A percentile compares a stretch with the other conserved stretches of the same genome.
Conservation (phyloP, 768 basidiomycete species). For the Cystobasidium onofrii region DNA sequence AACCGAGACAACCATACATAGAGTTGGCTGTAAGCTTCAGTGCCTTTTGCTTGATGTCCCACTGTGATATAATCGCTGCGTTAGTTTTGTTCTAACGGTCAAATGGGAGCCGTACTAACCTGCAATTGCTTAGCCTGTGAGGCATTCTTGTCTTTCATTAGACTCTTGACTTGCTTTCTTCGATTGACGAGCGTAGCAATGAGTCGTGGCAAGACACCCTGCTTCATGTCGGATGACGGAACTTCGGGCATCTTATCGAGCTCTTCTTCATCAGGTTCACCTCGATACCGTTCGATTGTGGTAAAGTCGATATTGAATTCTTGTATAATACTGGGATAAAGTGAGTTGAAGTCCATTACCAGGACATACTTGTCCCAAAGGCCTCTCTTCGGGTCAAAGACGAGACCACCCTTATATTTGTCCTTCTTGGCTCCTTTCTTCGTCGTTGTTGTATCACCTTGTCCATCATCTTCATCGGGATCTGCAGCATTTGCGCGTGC, state of each 20-base stretch:
- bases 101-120: conserved; percentile 50
- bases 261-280: conserved; percentile 48
- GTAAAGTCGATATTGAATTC: conserved; percentile 99
- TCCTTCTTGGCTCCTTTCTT: conserved; percentile 53
- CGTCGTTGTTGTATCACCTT: conserved; percentile 46
- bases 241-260: conserved; percentile 87
- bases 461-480: conserved; percentile 51
- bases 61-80: conserved; percentile 50
- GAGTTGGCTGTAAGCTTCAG: conserved; percentile 97
- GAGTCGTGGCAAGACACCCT: conserved; percentile 90
- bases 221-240: conserved; percentile 59
- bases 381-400: conserved; percentile 90
- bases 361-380: conserved; percentile 94
- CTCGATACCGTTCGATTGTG: conserved; percentile 60
- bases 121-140: conserved; percentile 70
- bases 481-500: conserved; percentile 52
- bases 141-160: conserved; percentile 77
- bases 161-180: conserved; percentile 75
- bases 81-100: background rate
- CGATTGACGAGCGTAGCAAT: conserved; percentile 93
- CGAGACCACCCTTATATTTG: conserved; percentile 97
- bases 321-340: conserved; percentile 98
- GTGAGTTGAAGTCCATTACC: conserved; percentile 99
- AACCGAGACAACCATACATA: conserved; percentile 99
- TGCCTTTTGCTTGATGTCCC: conserved; percentile 93